Conservation (phyloP, 1,284 basidiomycete genomes). For the Rhodotorula sp. region DNA sequence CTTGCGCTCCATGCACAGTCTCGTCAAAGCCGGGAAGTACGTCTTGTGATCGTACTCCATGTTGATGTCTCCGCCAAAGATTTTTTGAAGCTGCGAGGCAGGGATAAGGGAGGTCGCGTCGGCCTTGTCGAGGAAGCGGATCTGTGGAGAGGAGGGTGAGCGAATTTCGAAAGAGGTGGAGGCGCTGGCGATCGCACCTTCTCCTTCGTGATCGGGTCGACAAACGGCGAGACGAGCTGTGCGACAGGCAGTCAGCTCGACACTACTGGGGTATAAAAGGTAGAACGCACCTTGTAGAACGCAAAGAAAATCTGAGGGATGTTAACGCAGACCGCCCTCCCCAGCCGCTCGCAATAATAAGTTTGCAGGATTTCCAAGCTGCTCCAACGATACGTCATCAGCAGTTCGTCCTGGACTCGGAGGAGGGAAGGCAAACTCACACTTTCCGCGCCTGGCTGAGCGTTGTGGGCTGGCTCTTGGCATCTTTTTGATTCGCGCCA, state of each 20-base stretch:
- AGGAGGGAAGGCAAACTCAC: neutral
- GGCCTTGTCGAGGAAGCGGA: slow-evolving; percentile 41
- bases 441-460: slow-evolving; percentile 42
- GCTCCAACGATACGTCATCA: neutral
- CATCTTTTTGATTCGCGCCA: slow-evolving; percentile 34
- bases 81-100: slow-evolving; percentile 37
- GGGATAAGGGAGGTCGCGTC: slow-evolving; percentile 43
- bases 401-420: neutral
- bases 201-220: slow-evolving; percentile 51
- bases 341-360: slow-evolving; percentile 48
- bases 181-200: slow-evolving; percentile 38
- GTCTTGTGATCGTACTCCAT: slow-evolving; percentile 47
- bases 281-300: slow-evolving; percentile 29
- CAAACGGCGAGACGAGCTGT: slow-evolving; percentile 49
- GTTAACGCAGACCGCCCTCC: slow-evolving; percentile 49
- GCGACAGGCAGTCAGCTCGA: slow-evolving; percentile 43
- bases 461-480: slow-evolving; percentile 41
- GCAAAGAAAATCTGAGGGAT: slow-evolving; percentile 36
- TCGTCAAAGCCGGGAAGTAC: slow-evolving; percentile 48
- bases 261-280: slow-evolving; percentile 3
- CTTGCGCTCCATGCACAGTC: slow-evolving; percentile 43
- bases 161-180: neutral
- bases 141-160: slow-evolving; percentile 12
- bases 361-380: slow-evolving; percentile 42
- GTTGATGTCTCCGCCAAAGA: slow-evolving; percentile 43